Conservation (phyloP, 2,329 filamentous ascomycete genomes). For the Fusarium scirpi region DNA sequence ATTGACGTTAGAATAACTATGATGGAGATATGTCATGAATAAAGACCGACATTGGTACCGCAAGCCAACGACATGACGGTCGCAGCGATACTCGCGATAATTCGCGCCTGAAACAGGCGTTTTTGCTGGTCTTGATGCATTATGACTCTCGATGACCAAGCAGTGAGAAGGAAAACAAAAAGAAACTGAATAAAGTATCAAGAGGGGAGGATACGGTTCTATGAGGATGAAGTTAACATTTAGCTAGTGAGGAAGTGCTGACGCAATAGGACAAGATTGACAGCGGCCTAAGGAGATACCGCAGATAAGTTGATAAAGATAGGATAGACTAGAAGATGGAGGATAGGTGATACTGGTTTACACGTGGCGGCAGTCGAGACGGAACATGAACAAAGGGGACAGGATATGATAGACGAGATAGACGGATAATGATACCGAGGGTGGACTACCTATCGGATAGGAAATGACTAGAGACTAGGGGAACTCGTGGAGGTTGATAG, state of each 20-base stretch:
- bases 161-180: background rate
- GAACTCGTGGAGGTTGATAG: conserved; percentile 11
- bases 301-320: conserved; percentile 1
- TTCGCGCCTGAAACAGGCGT: conserved; percentile 71
- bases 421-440: conserved; percentile 11
- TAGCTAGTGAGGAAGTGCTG: conserved; percentile 30
- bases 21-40: background rate
- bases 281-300: background rate
- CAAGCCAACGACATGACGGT: conserved; percentile 88
- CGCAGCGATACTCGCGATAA: conserved; percentile 86
- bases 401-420: background rate
- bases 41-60: conserved; percentile 82
- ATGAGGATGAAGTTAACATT: conserved; percentile 27
- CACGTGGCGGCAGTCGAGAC: conserved; percentile 19
- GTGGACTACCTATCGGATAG: conserved; percentile 3
- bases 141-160: conserved; percentile 3
- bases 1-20: conserved; percentile 21
- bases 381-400: conserved; percentile 8
- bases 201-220: conserved; percentile 16
- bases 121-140: conserved; percentile 47
- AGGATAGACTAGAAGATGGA: conserved; percentile 16
- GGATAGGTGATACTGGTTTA: conserved; percentile 1
- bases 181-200: conserved; percentile 4
- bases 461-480: conserved; percentile 2
- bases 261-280: conserved; percentile 25